Conservation (phyloP, 305 asterid genomes). For the Solanum chacoense region DNA sequence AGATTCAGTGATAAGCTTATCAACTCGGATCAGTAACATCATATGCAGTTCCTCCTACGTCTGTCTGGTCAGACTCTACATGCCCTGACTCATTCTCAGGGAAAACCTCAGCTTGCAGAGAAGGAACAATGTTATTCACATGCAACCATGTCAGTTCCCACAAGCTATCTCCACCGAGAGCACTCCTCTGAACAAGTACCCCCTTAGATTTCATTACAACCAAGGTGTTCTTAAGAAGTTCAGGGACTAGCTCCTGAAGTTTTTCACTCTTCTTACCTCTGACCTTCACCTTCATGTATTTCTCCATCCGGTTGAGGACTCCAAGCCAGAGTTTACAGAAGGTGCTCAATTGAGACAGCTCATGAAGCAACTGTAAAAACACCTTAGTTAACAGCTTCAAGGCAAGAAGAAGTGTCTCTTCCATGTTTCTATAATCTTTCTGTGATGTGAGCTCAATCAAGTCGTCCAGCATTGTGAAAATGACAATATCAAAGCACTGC, state of each 20-base stretch:
- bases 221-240: constrained; percentile 68
- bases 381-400: constrained; percentile 66
- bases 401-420: constrained; percentile 82
- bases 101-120: constrained; percentile 64
- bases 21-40: constrained; percentile 16
- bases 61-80: constrained; percentile 15
- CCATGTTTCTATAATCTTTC: constrained; percentile 78
- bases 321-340: constrained; percentile 93
- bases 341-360: constrained; percentile 53
- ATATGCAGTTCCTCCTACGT: constrained; percentile 4
- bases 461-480: constrained; percentile 83
- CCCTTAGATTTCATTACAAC: constrained; percentile 78
- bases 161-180: constrained; percentile 84
- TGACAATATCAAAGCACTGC: constrained; percentile 80
- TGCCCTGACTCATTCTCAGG: constrained; percentile 43
- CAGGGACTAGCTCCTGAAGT: constrained; percentile 80
- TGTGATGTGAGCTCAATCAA: constrained; percentile 84
- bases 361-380: constrained; percentile 44
- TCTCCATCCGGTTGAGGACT: constrained; percentile 87
- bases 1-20: constrained; percentile 2
- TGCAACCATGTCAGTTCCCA: constrained; percentile 98
- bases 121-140: constrained; percentile 68
- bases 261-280: constrained; percentile 66
- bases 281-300: constrained; percentile 65
- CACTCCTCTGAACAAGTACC: constrained; percentile 62